Evolutionary conservation across 345 rosid genomes (phyloP).

Genomic region (Brassica juncea): DNA sequence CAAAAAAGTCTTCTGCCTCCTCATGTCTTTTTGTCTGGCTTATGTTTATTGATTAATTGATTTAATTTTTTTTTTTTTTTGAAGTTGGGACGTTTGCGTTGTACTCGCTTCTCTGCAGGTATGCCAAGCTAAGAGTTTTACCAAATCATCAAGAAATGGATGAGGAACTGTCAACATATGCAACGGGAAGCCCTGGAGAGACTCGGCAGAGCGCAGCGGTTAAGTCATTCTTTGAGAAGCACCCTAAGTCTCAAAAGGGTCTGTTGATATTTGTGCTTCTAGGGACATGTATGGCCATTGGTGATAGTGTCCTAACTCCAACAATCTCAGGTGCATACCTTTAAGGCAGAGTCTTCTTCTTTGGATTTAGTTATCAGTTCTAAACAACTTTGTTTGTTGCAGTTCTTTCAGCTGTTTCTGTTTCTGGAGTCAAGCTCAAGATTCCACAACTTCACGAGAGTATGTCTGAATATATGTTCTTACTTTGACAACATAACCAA

Average conservation of each 20-base stretch:
- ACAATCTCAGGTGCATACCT: slow-evolving; percentile 66
- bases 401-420: slow-evolving; percentile 62
- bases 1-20: too few relatives aligned
- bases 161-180: slow-evolving; percentile 68
- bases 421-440: slow-evolving; percentile 66
- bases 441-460: slow-evolving; percentile 64
- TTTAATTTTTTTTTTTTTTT: too few relatives aligned
- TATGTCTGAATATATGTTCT: slow-evolving; percentile 40
- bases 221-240: slow-evolving; percentile 62
- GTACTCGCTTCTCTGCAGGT: slow-evolving; percentile 85
- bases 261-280: slow-evolving; percentile 66
- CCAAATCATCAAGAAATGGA: slow-evolving; percentile 87
- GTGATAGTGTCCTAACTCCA: slow-evolving; percentile 81
- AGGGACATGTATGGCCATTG: slow-evolving; percentile 79
- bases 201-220: slow-evolving; percentile 54
- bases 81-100: slow-evolving; percentile 90
- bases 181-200: slow-evolving; percentile 48
- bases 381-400: slow-evolving; percentile 35
- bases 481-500: background rate
- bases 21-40: too few relatives aligned
- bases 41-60: too few relatives aligned
- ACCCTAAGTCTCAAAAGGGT: slow-evolving; percentile 49
- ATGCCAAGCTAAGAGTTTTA: slow-evolving; percentile 63
- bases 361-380: background rate
- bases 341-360: background rate